A percentile compares a stretch with the other conserved stretches of the same genome.
Evolutionary conservation across 2,329 filamentous ascomycete species (phyloP).

Genomic region (Pyrenophora graminea): DNA sequence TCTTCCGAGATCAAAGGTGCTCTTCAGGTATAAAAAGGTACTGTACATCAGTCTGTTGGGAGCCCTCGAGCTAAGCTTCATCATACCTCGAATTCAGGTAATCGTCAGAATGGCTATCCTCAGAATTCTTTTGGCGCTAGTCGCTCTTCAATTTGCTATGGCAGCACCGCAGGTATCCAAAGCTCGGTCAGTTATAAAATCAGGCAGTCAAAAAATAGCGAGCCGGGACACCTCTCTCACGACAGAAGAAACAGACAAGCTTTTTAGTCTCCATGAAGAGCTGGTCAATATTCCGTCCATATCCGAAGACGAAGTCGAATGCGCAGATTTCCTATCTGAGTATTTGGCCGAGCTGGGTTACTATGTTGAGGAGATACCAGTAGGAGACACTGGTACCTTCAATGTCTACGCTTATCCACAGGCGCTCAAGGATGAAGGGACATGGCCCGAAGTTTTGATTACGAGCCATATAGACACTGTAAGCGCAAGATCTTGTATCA

Average conservation of each 20-base stretch:
- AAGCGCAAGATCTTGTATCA: background rate
- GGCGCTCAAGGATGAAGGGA: slow-evolving; percentile 42
- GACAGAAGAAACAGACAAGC: slow-evolving; percentile 24
- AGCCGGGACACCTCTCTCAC: slow-evolving; percentile 9
- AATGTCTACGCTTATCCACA: slow-evolving; percentile 72
- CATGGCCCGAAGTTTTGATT: slow-evolving; percentile 63
- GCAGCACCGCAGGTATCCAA: slow-evolving; percentile 14
- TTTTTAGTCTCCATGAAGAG: slow-evolving; percentile 29
- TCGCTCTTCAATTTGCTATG: background rate
- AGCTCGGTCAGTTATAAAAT: slow-evolving; percentile 5
- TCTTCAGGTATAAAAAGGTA: slow-evolving; percentile 2
- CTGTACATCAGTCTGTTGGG: background rate
- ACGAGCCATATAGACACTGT: slow-evolving; percentile 79
- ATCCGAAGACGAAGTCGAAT: slow-evolving; percentile 64
- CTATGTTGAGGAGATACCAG: slow-evolving; percentile 51
- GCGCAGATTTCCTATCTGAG: slow-evolving; percentile 68
- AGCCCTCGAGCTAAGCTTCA: background rate
- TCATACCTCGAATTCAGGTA: background rate
- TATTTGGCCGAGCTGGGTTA: slow-evolving; percentile 63
- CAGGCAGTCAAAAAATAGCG: slow-evolving; percentile 3
- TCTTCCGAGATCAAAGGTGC: background rate
- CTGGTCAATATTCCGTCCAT: slow-evolving; percentile 35
- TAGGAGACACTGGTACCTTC: slow-evolving; percentile 58
- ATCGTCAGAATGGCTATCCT: background rate
- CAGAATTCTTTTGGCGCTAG: background rate